phyloP scores from a whole-genome alignment of 257 asterid species.

The Solanum bulbocastanum region DNA sequence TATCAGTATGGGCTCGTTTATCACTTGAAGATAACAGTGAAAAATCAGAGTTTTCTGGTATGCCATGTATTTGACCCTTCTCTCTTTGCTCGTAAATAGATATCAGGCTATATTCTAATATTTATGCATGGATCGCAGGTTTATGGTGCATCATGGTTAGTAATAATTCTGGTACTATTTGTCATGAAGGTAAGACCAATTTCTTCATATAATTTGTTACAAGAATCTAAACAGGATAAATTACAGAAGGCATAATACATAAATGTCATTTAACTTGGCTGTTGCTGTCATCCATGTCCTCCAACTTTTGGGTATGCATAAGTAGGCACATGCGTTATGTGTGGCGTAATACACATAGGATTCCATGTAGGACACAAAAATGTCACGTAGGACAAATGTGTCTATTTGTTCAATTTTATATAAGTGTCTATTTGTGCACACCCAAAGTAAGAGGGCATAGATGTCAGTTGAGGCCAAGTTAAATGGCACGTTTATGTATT shows the following conservation, averaged over 20 bases:
- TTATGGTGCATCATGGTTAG: slow-evolving; percentile 93
- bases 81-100: neutral
- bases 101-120: slow-evolving; percentile 1
- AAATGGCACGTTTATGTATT: neutral
- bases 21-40: slow-evolving; percentile 64
- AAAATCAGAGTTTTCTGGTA: slow-evolving; percentile 61
- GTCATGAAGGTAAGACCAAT: slow-evolving; percentile 79
- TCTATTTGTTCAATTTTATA: too few relatives aligned
- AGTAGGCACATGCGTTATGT: too few relatives aligned
- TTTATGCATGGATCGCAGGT: slow-evolving; percentile 37
- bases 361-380: too few relatives aligned
- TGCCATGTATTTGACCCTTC: slow-evolving; percentile 9
- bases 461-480: neutral
- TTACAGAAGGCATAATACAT: neutral
- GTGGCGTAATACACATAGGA: too few relatives aligned
- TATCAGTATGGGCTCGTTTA: slow-evolving; percentile 94
- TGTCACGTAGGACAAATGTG: too few relatives aligned
- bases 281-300: neutral
- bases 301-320: neutral
- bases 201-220: neutral
- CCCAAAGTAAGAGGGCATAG: too few relatives aligned
- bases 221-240: neutral
- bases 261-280: neutral
- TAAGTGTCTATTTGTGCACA: too few relatives aligned
- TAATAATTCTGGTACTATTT: slow-evolving; percentile 65